A percentile compares a stretch with the other conserved stretches of the same genome.
Evolutionary conservation across 2,329 filamentous ascomycete species (phyloP).

Genomic region (Rutstroemia sp.): DNA sequence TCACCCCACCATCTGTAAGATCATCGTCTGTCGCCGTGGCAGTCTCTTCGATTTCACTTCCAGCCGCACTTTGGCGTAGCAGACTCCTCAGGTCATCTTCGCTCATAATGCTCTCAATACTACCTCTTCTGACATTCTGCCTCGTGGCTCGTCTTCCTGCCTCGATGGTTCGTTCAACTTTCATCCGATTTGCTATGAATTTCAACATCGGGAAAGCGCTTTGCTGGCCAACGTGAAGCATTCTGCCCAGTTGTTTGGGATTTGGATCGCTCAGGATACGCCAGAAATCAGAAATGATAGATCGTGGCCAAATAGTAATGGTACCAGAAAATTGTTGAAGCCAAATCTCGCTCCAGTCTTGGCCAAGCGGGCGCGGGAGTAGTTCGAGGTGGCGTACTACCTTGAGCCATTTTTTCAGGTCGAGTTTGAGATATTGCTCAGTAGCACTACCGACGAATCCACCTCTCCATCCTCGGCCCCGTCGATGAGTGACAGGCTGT

Average conservation of each 20-base stretch:
- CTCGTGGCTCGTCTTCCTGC: conserved; percentile 48
- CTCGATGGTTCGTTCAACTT: conserved; percentile 68
- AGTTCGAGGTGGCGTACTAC: conserved; percentile 89
- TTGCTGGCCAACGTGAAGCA: conserved; percentile 87
- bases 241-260: conserved; percentile 65
- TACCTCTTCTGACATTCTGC: conserved; percentile 40
- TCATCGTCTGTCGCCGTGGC: conserved; percentile 29
- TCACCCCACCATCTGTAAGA: conserved; percentile 20
- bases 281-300: conserved; percentile 68
- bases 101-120: conserved; percentile 53
- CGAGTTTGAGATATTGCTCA: conserved; percentile 93
- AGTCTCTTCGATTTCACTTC: conserved; percentile 26
- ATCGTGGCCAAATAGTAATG: conserved; percentile 93
- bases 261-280: conserved; percentile 82
- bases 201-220: conserved; percentile 86
- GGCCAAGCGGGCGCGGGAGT: conserved; percentile 79
- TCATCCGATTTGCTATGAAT: conserved; percentile 82
- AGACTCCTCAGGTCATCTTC: conserved; percentile 51
- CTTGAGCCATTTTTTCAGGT: conserved; percentile 95
- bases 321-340: conserved; percentile 91
- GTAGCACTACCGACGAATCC: conserved; percentile 88
- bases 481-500: conserved; percentile 86
- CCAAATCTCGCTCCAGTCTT: conserved; percentile 97
- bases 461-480: conserved; percentile 89
- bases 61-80: conserved; percentile 27